Base-by-base conservation (phyloP, 1,139 yeast genomes). In the Yamadazyma taylorii region DNA sequence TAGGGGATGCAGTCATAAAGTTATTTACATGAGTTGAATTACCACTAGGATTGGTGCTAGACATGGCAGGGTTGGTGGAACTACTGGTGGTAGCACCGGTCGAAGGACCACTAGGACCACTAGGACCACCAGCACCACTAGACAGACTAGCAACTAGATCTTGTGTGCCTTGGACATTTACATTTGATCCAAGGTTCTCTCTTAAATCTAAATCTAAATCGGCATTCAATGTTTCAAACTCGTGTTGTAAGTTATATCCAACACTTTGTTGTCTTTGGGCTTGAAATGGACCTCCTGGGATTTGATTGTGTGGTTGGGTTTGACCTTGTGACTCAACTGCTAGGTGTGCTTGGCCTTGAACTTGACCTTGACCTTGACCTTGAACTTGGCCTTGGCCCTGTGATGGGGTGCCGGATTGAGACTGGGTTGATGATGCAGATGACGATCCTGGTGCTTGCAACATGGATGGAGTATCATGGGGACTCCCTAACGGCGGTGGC, bases 181-280 rank as follows among this genome's bases (percentile, higher is more conserved):
- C n/a, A n/a, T 19, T 17, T 23, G 12, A 10, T 23, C 24, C 13
- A 15, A 10, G 33, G 27, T 10, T 10, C 22, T 30, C 33, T 38
- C 56, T 59, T 50, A 71, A 62, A 51, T 70, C 77, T 51, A 71
- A 60, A 46, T 71, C 75, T 55, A 71, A 66, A 45, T 70, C 75
- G 17, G 69, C 73, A 33, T 69, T 69, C 43, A 71, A 58, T 12
- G 75, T 69, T 47, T 64, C 75, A 50, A 66, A 71, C 54, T 63
- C 78, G 40, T 63, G 77, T 55, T 63, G 75, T 47, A 69, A 62
- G 44, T 70, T 69, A 48, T 63, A 63, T 9, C 75, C 71, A 30
- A 72, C 73, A 48, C 71, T 65, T 44, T 63, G 70, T 44, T 67
- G 72, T 42, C 72, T 55, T 35, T 59, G 58, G 17, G 51, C 39